A percentile compares a stretch with the other conserved stretches of the same genome.
Conservation (phyloP, 768 basidiomycete genomes). For the Pisolithus marmoratus region DNA sequence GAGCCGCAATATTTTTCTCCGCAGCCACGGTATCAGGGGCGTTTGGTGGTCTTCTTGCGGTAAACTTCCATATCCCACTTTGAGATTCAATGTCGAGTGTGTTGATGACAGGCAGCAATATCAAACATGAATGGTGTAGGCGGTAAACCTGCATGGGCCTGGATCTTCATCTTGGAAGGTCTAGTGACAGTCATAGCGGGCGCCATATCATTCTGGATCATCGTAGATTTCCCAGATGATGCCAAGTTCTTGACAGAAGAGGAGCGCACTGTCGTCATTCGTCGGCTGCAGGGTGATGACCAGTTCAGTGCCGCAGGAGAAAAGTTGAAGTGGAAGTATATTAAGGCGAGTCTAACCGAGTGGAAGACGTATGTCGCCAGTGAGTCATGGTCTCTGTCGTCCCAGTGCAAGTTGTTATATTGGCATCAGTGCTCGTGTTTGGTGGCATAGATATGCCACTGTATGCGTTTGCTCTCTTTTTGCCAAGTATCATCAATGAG, state of each 20-base stretch:
- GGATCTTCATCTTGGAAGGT: slow-evolving; percentile 44
- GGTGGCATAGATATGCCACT: slow-evolving; percentile 57
- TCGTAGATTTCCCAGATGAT: no score
- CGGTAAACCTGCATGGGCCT: slow-evolving; percentile 68
- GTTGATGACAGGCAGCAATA: slow-evolving; percentile 42
- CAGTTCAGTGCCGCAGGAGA: slow-evolving; percentile 75
- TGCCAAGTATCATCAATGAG: slow-evolving; percentile 73
- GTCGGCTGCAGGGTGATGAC: slow-evolving; percentile 59
- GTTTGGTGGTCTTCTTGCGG: slow-evolving; percentile 72
- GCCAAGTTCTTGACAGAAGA: slow-evolving; percentile 30
- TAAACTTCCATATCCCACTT: slow-evolving; percentile 14
- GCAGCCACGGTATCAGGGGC: slow-evolving; percentile 79
- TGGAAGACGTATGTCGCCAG: slow-evolving; percentile 64
- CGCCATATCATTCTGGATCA: no score
- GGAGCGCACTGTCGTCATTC: slow-evolving; percentile 62
- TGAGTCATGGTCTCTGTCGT: slow-evolving; percentile 3
- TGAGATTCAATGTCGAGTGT: neutral
- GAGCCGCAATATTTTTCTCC: slow-evolving; percentile 64
- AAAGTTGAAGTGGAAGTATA: slow-evolving; percentile 49
- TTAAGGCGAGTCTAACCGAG: slow-evolving; percentile 54
- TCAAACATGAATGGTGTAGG: slow-evolving; percentile 66
- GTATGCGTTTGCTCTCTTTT: slow-evolving; percentile 74
- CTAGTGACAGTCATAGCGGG: no score
- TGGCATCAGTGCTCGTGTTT: slow-evolving; percentile 46
- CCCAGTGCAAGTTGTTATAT: neutral